Evolutionary conservation across 208 protist genomes (phyloP), one percentile per base, ranked within the genome.

Genomic region (Porcisia hertigi): DNA sequence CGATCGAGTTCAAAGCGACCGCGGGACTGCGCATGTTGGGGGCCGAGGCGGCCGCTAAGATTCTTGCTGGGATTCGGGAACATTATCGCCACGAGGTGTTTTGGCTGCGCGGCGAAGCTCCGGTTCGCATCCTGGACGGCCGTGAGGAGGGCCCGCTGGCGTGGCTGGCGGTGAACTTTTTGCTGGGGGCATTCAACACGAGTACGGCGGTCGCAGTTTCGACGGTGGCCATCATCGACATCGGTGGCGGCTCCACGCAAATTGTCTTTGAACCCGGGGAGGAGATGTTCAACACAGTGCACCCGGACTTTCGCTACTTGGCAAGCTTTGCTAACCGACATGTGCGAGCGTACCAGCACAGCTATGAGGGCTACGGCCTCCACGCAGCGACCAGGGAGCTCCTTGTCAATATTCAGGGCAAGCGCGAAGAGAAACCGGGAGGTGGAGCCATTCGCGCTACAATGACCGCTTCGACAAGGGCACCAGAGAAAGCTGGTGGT

Each of bases 111-210:
- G 86, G 84, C 16, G 73, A 71, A 45, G 47, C 88, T 25, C 77
- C 89, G 0, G 88, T 90, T n/a, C 82, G 83, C 65, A 94, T 97
- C 53, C 81, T 97, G 65, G 90, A 92, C 43, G 90, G 89, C 53
- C 53, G 71, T n/a, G 93, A 96, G 45, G 93, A 97, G 80, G 93
- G 93, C 11, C 84, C 86, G 54, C 81, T 93, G 60, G 90, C 89
- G 69, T 97, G 93, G 93, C 53, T 96, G 8, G 94, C 93, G 0
- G 89, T 96, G 18, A 97, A 97, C 79, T 95, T 88, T 62, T 81
- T 97, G 14, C 72, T 92, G 9, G 86, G 86, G 1, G 80, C 76
- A 23, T 83, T 88, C 59, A 7, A 43, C 6, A 67, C 14, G 3
- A 11, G 12, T 18, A 1, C 69, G 14, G 34, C 2, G n/a, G 20